Conservation (phyloP, 2,329 filamentous ascomycete species). For the Aureobasidium sp. region DNA sequence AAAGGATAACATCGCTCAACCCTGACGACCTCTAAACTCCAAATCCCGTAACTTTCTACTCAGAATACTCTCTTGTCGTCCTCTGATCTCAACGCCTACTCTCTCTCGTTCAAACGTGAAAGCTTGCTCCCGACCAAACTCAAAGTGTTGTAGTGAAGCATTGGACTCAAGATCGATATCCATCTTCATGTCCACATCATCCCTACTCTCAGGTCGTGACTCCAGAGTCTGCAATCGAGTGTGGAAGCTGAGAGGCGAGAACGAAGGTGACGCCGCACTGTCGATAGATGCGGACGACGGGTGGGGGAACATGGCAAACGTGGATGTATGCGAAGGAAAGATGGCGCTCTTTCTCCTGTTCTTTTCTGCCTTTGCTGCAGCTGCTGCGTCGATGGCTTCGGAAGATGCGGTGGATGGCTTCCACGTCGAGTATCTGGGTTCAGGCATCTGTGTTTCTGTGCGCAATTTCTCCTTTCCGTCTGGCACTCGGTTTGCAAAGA, state of each 20-base stretch:
- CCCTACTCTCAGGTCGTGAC: not conserved
- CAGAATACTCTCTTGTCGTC: not conserved
- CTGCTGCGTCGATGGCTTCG: not conserved
- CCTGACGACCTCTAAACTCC: not conserved
- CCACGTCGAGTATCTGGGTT: conserved; percentile 79
- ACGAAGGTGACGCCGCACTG: not conserved
- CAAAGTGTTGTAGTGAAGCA: no score
- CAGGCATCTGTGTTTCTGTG: conserved; percentile 83
- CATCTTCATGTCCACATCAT: not conserved
- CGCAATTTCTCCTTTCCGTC: conserved; percentile 88
- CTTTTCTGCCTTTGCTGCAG: conserved; percentile 22
- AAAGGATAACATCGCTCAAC: no score
- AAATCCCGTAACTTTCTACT: not conserved
- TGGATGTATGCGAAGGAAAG: not conserved
- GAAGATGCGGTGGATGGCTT: conserved; percentile 48
- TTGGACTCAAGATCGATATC: not conserved
- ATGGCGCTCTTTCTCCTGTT: conserved; percentile 30
- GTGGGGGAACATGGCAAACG: not conserved
- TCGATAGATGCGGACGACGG: not conserved
- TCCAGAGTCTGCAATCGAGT: not conserved
- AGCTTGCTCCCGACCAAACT: not conserved
- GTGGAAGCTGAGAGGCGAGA: not conserved
- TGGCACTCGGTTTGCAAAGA: conserved; percentile 93
- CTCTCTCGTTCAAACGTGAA: not conserved
- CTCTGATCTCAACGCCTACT: not conserved